These are phyloP conservation scores for Coemansia erecta DNA, from an alignment of 192 early-diverging fungal genomes.

Conservation along the genomic window DNA sequence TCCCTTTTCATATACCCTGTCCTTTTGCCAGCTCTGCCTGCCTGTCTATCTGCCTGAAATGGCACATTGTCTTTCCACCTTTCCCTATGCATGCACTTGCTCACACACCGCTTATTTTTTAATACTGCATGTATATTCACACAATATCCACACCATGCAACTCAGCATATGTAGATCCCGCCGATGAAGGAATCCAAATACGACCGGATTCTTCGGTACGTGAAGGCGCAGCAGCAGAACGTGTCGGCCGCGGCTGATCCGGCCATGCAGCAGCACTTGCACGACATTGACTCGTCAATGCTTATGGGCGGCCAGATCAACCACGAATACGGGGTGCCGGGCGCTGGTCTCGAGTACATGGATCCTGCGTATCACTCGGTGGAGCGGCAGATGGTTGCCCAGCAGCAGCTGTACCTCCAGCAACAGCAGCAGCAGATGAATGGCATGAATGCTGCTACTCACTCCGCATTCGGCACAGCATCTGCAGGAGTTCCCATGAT, in stretches of 20 bases:
- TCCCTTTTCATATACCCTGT: too few relatives aligned
- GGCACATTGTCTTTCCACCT: too few relatives aligned
- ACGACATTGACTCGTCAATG: conserved; percentile 39
- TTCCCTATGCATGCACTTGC: too few relatives aligned
- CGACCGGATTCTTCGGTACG: conserved; percentile 50
- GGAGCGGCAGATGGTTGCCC: conserved; percentile 8
- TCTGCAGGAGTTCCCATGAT: conserved; percentile 2
- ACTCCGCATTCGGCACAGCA: neutral
- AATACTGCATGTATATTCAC: too few relatives aligned
- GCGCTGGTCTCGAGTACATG: conserved; percentile 5
- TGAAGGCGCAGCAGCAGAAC: conserved; percentile 50
- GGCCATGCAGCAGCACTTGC: conserved; percentile 14
- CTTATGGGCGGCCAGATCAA: conserved; percentile 37
- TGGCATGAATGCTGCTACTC: conserved; percentile 1
- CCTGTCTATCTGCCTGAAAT: too few relatives aligned
- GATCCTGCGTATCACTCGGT: conserved; percentile 15
- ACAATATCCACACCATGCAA: neutral
- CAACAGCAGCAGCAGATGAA: conserved; percentile 9
- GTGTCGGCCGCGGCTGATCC: conserved; percentile 32
- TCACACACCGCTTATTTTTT: neutral
- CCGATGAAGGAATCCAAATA: conserved; percentile 56
- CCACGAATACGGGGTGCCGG: conserved; percentile 7
- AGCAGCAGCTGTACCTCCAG: conserved; percentile 12
- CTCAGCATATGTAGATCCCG: conserved; percentile 27
- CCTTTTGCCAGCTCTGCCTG: too few relatives aligned